A percentile compares a stretch with the other conserved stretches of the same genome.
These are phyloP conservation scores for Ceratobasidium sp. DNA, from an alignment of 1,284 basidiomycete species.

Conservation along the genomic window DNA sequence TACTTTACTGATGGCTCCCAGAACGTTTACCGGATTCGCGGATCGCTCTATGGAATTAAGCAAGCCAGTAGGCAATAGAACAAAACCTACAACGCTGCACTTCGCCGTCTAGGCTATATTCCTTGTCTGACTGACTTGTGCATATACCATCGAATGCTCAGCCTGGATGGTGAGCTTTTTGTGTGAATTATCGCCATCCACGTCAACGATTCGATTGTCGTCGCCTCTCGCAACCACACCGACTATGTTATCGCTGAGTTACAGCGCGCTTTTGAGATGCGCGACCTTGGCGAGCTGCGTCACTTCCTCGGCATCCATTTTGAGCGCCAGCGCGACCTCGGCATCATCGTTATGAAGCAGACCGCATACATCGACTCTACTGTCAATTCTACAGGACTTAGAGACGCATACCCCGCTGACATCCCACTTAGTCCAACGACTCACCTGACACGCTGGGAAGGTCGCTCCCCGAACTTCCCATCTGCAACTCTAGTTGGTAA, in stretches of 20 bases:
- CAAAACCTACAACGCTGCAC: background rate
- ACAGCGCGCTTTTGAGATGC: slow-evolving; percentile 21
- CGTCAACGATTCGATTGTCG: slow-evolving; percentile 35
- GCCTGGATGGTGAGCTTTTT: background rate
- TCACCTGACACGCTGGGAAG: slow-evolving; percentile 11
- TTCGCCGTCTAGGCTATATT: background rate
- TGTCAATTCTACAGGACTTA: background rate
- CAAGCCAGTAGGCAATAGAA: slow-evolving; percentile 49
- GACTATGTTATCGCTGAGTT: background rate
- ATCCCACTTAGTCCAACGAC: background rate
- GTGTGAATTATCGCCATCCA: slow-evolving; percentile 17
- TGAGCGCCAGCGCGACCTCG: background rate
- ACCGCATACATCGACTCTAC: slow-evolving; percentile 29
- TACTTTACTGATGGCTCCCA: slow-evolving; percentile 50
- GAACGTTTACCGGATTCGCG: slow-evolving; percentile 43
- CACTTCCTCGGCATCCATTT: slow-evolving; percentile 42
- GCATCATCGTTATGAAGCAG: background rate
- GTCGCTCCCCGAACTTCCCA: background rate
- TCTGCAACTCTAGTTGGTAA: slow-evolving; percentile 35
- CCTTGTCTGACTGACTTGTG: background rate
- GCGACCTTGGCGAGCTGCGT: slow-evolving; percentile 27
- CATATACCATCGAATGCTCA: background rate
- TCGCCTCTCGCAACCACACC: slow-evolving; percentile 12
- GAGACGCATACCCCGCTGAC: slow-evolving; percentile 15
- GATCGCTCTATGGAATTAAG: slow-evolving; percentile 54